Base-by-base conservation (phyloP, 345 rosid genomes). In the Streptanthus diversifolius region DNA sequence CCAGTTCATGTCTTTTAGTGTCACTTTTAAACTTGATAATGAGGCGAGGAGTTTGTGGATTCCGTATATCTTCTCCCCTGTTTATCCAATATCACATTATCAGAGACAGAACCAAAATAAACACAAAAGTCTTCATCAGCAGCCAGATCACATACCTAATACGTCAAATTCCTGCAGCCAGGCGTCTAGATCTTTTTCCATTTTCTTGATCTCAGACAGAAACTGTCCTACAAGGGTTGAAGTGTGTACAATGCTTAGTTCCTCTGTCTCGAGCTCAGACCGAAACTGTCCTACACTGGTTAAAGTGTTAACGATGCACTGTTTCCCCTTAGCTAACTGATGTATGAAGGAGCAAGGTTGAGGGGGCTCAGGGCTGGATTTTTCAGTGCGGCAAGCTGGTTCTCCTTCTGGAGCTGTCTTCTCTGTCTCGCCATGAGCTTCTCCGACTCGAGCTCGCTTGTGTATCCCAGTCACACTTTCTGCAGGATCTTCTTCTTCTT, bases 291-390 rank as follows among this genome's bases (percentile, higher is more conserved):
- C 0, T 7, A 30, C 60, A n/a, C 10, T 30, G 12, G 10, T 13
- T 13, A 54, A 0, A 54, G 36, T 14, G 19, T 54, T 35, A 27
- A 7, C 19, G 11, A 63, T 5, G 63, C n/a, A 17, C 27, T 57
- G n/a, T 57, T 68, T 68, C 29, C 29, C 72, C 39, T 54, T 54
- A 21, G 63, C 63, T 12, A 68, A 8, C 41, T 54, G 53, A 24
- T 54, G 29, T 24, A 52, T 11, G 30, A 55, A 19, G 7, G 36
- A 51, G 60, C 71, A 36, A 66, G 71, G 24, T 51, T 51, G 48
- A 36, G 25, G 15, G 12, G 52, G 18, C 40, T 39, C 62, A 18
- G 29, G 40, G 19, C n/a, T 43, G 24, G 63, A 68, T 40, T 56
- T 55, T 8, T 35, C 37, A 2, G 11, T 35, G 37, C 37, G 11